Evolutionary conservation across 1,139 yeast species (phyloP).

Genomic region (Geotrichum histeridarum): DNA sequence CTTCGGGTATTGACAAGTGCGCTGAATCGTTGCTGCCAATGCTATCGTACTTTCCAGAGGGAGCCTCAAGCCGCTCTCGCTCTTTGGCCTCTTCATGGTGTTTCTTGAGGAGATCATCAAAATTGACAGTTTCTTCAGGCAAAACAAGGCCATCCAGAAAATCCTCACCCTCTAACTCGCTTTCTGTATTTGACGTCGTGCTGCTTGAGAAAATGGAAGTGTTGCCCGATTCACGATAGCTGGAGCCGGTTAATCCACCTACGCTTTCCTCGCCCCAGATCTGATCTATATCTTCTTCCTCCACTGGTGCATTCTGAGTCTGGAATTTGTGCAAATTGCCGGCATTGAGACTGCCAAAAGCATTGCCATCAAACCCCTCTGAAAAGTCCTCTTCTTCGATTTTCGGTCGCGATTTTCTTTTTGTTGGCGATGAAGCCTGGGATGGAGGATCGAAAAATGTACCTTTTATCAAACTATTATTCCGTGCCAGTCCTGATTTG

Average conservation of each 20-base stretch:
- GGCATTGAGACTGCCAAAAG: not conserved
- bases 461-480: conserved; percentile 16
- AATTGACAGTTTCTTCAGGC: conserved; percentile 17
- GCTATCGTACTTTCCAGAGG: conserved; percentile 7
- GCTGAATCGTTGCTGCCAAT: conserved; percentile 14
- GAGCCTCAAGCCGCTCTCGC: conserved; percentile 5
- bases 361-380: conserved; percentile 12
- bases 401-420: conserved; percentile 2
- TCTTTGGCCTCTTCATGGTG: conserved; percentile 13
- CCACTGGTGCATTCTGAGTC: not conserved
- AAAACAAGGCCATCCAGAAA: conserved; percentile 18
- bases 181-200: conserved; percentile 16
- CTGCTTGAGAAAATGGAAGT: conserved; percentile 17
- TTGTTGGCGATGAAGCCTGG: conserved; percentile 1
- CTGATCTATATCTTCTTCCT: conserved; percentile 7
- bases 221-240: not conserved
- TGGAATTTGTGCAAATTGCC: conserved; percentile 9
- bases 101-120: conserved; percentile 8
- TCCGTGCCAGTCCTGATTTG: not conserved
- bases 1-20: conserved; percentile 16
- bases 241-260: not conserved
- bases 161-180: conserved; percentile 19
- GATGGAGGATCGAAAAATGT: conserved; percentile 20
- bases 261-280: conserved; percentile 13
- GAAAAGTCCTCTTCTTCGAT: conserved; percentile 17